phyloP scores from a whole-genome alignment of 176 grass and related monocot genomes.

The Musa acuminata region DNA sequence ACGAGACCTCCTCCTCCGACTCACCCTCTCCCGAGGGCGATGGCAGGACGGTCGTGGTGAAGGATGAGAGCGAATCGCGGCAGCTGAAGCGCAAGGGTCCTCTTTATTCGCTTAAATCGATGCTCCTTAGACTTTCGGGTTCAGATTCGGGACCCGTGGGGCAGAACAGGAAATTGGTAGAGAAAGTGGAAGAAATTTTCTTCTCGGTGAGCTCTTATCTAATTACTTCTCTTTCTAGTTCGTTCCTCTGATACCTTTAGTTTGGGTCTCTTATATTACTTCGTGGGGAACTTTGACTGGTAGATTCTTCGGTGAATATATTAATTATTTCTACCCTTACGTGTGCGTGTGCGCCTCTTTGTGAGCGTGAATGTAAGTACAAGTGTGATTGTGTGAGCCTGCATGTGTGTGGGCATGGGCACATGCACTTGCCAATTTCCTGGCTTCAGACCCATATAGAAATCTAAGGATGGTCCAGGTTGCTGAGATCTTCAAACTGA shows the following conservation, averaged over 20 bases:
- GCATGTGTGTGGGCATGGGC: no score
- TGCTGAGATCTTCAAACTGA: no score
- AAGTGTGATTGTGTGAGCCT: no score
- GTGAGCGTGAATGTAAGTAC: no score
- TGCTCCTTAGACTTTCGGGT: constrained; percentile 56
- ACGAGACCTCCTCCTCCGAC: constrained; percentile 3
- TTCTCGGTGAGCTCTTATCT: constrained; percentile 62
- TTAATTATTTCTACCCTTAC: no score
- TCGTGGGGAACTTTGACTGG: no score
- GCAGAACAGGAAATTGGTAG: constrained; percentile 56
- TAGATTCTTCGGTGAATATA: no score
- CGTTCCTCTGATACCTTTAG: background rate
- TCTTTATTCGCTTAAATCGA: constrained; percentile 69
- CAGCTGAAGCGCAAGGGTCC: constrained; percentile 55
- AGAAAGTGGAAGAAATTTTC: constrained; percentile 92
- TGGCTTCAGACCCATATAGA: no score
- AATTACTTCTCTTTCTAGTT: background rate
- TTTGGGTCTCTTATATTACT: no score
- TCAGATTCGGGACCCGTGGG: constrained; percentile 42
- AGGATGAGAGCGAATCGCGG: constrained; percentile 14
- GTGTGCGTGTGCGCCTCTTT: no score
- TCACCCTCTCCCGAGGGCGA: constrained; percentile 10
- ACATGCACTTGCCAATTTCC: no score
- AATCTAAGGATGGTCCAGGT: no score
- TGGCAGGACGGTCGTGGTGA: constrained; percentile 3